phyloP scores from a whole-genome alignment of 2,329 filamentous ascomycete genomes.

The Diplocarpon rosae region DNA sequence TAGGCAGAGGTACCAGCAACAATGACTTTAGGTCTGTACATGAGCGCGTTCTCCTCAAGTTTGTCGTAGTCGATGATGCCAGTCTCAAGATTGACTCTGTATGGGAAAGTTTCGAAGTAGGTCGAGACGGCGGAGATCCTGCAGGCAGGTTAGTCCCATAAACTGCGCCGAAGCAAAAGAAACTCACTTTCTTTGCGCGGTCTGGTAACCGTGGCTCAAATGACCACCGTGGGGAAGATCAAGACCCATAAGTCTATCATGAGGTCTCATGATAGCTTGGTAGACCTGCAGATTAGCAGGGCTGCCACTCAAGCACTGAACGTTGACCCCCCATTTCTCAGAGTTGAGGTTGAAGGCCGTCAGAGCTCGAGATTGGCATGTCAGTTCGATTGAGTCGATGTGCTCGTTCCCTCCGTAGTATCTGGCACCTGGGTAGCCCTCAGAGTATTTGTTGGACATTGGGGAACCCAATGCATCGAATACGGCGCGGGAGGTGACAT shows the following conservation, averaged over 20 bases:
- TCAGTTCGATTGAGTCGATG: conserved; percentile 91
- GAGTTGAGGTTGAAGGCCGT: conserved; percentile 79
- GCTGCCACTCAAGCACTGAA: conserved; percentile 85
- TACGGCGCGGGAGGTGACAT: conserved; percentile 96
- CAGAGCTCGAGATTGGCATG: conserved; percentile 90
- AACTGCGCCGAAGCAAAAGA: background rate
- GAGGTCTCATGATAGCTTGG: conserved; percentile 90
- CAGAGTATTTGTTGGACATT: conserved; percentile 99
- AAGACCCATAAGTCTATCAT: conserved; percentile 94
- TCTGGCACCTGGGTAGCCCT: conserved; percentile 93
- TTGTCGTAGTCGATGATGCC: conserved; percentile 96
- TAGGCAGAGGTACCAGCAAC: conserved; percentile 96
- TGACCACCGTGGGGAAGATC: conserved; percentile 95
- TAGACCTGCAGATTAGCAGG: conserved; percentile 98
- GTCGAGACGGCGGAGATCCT: conserved; percentile 92
- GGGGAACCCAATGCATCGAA: conserved; percentile 92
- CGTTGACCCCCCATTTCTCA: conserved; percentile 96
- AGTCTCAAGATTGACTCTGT: conserved; percentile 79
- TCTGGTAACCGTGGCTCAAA: conserved; percentile 95
- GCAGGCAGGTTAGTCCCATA: conserved; percentile 10
- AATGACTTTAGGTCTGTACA: conserved; percentile 93
- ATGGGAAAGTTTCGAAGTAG: conserved; percentile 98
- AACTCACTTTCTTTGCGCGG: conserved; percentile 73
- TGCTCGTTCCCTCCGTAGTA: conserved; percentile 99
- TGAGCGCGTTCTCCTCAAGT: conserved; percentile 76